Evolutionary conservation across 2,329 filamentous ascomycete genomes (phyloP).

Genomic region (Nemania bipapillata): DNA sequence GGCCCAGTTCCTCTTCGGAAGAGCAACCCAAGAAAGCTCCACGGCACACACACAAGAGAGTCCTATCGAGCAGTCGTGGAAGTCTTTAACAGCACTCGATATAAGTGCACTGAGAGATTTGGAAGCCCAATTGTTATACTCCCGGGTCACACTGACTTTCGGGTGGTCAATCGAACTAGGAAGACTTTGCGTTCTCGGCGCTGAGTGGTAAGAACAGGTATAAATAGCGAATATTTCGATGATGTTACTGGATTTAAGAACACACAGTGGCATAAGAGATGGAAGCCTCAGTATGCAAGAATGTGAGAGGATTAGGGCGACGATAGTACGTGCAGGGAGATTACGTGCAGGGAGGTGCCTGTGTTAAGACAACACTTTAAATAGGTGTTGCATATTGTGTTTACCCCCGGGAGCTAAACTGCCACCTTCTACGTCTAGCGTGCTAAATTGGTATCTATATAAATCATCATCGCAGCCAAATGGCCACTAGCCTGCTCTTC

Average conservation of each 20-base stretch:
- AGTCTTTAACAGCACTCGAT: constrained; percentile 54
- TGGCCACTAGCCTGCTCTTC: constrained; percentile 27
- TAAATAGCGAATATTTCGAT: neutral
- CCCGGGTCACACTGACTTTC: constrained; percentile 65
- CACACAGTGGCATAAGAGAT: no score
- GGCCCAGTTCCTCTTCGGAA: constrained; percentile 53
- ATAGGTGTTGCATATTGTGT: constrained; percentile 30
- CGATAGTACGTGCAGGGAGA: neutral
- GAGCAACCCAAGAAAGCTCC: neutral
- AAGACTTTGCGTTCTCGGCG: constrained; percentile 56
- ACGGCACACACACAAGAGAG: constrained; percentile 50
- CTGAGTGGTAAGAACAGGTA: constrained; percentile 52
- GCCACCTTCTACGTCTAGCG: constrained; percentile 28
- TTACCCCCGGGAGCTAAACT: constrained; percentile 13
- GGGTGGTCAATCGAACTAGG: constrained; percentile 60
- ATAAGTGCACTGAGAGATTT: constrained; percentile 58
- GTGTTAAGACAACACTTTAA: neutral
- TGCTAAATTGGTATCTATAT: constrained; percentile 41
- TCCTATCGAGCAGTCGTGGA: constrained; percentile 55
- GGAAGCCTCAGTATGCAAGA: neutral
- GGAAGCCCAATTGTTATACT: constrained; percentile 63
- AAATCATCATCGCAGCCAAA: constrained; percentile 38
- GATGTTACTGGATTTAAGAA: neutral
- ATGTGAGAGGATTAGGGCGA: neutral
- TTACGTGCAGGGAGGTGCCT: neutral